Evolutionary conservation across 352 stramenopile species (phyloP).

Genomic region (Phytophthora vignae): DNA sequence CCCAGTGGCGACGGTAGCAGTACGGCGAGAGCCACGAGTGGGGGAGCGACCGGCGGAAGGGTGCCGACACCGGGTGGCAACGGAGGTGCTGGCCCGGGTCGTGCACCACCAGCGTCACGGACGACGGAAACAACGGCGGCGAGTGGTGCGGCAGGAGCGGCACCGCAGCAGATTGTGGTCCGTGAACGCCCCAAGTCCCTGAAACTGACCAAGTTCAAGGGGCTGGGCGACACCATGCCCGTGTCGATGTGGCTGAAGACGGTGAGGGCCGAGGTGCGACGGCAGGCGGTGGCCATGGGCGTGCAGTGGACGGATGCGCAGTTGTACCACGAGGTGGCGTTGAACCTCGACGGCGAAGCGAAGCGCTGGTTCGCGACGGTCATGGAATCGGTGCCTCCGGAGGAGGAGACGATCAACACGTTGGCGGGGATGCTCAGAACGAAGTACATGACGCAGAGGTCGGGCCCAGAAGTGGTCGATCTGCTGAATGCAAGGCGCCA

Average conservation of each 20-base stretch:
- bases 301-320: background rate
- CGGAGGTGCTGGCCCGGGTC: no score
- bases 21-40: no score
- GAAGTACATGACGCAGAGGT: background rate
- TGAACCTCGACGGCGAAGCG: background rate
- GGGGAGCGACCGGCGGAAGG: no score
- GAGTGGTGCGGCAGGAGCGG: no score
- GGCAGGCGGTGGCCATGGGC: background rate
- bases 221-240: conserved; percentile 7
- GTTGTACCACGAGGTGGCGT: background rate
- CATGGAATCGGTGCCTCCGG: background rate
- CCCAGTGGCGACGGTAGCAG: no score
- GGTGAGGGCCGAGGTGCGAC: background rate
- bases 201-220: conserved; percentile 6
- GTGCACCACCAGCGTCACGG: no score
- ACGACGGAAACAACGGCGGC: no score
- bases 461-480: background rate
- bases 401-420: background rate
- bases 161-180: no score
- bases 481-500: background rate
- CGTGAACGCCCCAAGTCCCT: background rate
- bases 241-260: conserved; percentile 7
- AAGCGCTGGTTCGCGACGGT: background rate
- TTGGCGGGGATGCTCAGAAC: background rate
- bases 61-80: no score